Conservation (phyloP, 257 asterid species). For the Parsonsia alboflavescens region DNA sequence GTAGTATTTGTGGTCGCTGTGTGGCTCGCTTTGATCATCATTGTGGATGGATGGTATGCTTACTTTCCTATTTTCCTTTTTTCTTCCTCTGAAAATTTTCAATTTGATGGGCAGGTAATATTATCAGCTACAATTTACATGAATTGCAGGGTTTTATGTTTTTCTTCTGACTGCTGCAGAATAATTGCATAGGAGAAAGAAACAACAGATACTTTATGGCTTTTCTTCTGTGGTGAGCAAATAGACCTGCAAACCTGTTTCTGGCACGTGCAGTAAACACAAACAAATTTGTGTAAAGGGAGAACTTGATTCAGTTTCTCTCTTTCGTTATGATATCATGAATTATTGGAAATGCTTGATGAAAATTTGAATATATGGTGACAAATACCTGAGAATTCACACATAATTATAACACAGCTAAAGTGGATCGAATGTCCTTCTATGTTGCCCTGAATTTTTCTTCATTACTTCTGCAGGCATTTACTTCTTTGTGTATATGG, state of each 20-base stretch:
- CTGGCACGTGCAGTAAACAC: neutral
- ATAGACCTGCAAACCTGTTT: conserved; percentile 3
- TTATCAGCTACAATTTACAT: conserved; percentile 12
- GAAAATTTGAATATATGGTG: neutral
- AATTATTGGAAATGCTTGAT: neutral
- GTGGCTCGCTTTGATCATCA: conserved; percentile 99
- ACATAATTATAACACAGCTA: neutral
- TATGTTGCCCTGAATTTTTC: conserved; percentile 12
- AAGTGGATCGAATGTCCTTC: neutral
- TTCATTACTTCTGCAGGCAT: conserved; percentile 65
- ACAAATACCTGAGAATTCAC: neutral
- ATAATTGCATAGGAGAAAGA: conserved; percentile 97
- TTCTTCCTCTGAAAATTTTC: conserved; percentile 11
- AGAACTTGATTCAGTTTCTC: neutral
- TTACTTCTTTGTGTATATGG: conserved; percentile 83
- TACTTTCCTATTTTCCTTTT: conserved; percentile 16
- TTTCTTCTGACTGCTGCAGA: conserved; percentile 41
- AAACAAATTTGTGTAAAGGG: neutral
- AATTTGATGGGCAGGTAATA: neutral
- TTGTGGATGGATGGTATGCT: conserved; percentile 97
- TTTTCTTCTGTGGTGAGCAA: conserved; percentile 87
- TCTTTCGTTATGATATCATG: neutral
- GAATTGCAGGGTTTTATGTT: conserved; percentile 12
- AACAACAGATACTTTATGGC: conserved; percentile 94
- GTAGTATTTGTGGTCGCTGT: conserved; percentile 88